Percentiles rank a stretch among this genome's conserved stretches.
These are phyloP conservation scores for Exophiala sideris DNA, from an alignment of 2,329 filamentous ascomycete species.

Conservation along the genomic window DNA sequence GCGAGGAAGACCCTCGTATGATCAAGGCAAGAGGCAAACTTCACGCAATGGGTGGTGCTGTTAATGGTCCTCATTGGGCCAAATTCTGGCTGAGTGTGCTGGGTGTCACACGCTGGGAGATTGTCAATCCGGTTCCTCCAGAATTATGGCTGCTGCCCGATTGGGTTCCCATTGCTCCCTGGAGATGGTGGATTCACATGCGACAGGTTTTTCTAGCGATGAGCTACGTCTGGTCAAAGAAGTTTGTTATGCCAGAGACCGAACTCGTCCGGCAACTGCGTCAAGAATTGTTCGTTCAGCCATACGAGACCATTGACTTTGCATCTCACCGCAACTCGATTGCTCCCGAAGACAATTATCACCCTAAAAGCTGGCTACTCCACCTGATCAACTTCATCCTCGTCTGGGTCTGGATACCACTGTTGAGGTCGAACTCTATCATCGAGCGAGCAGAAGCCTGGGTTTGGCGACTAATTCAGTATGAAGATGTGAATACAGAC, in stretches of 20 bases:
- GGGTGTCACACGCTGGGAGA: conserved; percentile 81
- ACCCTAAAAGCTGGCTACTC: conserved; percentile 83
- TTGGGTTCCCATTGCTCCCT: conserved; percentile 84
- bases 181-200: conserved; percentile 98
- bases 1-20: conserved; percentile 79
- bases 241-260: conserved; percentile 73
- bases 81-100: conserved; percentile 92
- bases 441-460: conserved; percentile 73
- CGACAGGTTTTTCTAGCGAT: conserved; percentile 94
- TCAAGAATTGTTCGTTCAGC: conserved; percentile 76
- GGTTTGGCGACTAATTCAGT: conserved; percentile 77
- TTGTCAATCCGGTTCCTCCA: conserved; percentile 89
- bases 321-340: conserved; percentile 77
- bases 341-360: conserved; percentile 76
- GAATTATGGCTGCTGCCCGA: conserved; percentile 92
- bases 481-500: conserved; percentile 91
- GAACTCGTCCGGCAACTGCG: conserved; percentile 69
- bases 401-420: conserved; percentile 76
- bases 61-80: conserved; percentile 87
- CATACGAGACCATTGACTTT: conserved; percentile 77
- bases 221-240: conserved; percentile 82
- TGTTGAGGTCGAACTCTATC: conserved; percentile 64
- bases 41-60: conserved; percentile 80
- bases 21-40: conserved; percentile 77
- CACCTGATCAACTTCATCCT: conserved; percentile 75